Base-by-base conservation (phyloP, 2,329 filamentous ascomycete genomes). In the Ophiostoma sp. region DNA sequence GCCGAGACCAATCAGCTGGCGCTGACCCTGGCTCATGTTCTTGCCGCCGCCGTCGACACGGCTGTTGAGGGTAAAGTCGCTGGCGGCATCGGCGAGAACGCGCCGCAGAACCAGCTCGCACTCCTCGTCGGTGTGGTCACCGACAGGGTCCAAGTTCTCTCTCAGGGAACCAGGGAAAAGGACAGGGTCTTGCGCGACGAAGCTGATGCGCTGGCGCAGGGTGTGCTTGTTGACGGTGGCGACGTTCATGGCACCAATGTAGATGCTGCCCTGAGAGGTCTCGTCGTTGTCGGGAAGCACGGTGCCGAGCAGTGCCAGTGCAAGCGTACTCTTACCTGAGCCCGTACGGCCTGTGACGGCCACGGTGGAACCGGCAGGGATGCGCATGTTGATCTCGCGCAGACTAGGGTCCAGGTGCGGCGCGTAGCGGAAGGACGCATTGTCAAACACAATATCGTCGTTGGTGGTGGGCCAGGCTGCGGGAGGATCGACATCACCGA, bases 281-380 rank as follows among this genome's bases (percentile, higher is more conserved):
- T 77, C 75, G 48, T 79, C 77, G 3, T 74, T 50, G 71, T 82
- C 80, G 11, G 89, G 87, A 0, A 85, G 83, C 57, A 90, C 83
- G 0, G 88, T 89, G 2, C 85, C 87, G 0, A 90, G 83, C 0
- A 91, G 83, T 2, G 87, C 87, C 39, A 90, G 85, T 1, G 88
- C 89, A 1, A 91, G 83, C 0, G 94, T 97, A 36, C 92, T 95
- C 82, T 98, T 98, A 19, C 94, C 94, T 0, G 93, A 96, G 0
- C 93, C 91, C 0, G 95, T 97, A 48, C 94, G 90, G 1, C 94
- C 94, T 0, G 95, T 91, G 6, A 97, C 88, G 0, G 88, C 87
- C 52, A 88, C 89, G 0, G 87, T 89, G 9, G 87, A 84, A 1
- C 88, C 87, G 2, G 87, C 87, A 0, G 92, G 92, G 70, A 97